phyloP scores from a whole-genome alignment of 2,329 filamentous ascomycete genomes.

The Stachybotrys elegans region DNA sequence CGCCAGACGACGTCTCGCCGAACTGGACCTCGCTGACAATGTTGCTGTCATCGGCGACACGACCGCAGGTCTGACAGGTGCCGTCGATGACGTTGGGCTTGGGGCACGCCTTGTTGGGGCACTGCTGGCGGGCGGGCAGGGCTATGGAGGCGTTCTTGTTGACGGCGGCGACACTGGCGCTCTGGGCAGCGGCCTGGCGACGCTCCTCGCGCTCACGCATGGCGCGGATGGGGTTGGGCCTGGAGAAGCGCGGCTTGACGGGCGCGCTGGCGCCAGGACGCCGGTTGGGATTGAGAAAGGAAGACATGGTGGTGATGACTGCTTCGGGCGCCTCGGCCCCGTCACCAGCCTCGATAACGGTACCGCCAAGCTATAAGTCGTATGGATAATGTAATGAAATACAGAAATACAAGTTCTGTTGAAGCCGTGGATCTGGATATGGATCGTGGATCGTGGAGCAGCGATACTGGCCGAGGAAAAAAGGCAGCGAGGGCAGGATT shows the following conservation, averaged over 20 bases:
- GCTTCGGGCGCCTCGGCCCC: too few relatives aligned
- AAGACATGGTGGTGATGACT: conserved; percentile 41
- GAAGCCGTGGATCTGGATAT: too few relatives aligned
- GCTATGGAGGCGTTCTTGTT: conserved; percentile 25
- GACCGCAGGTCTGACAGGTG: conserved; percentile 79
- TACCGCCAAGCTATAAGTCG: too few relatives aligned
- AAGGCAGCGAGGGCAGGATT: too few relatives aligned
- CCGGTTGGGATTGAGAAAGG: conserved; percentile 38
- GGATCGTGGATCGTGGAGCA: too few relatives aligned
- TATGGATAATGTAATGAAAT: too few relatives aligned
- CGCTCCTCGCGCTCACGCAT: conserved; percentile 47
- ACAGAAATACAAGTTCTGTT: too few relatives aligned
- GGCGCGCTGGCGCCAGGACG: conserved; percentile 19
- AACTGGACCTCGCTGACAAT: conserved; percentile 92
- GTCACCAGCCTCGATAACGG: too few relatives aligned
- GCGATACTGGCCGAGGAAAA: too few relatives aligned
- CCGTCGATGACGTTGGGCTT: conserved; percentile 59
- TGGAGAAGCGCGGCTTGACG: conserved; percentile 35
- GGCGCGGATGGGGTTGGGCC: conserved; percentile 44
- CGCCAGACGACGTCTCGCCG: conserved; percentile 79
- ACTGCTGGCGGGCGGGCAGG: conserved; percentile 35
- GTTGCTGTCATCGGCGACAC: conserved; percentile 76
- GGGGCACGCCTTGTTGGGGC: conserved; percentile 56
- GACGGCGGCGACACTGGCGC: conserved; percentile 20
- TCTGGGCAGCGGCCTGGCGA: conserved; percentile 28